A percentile compares a stretch with the other conserved stretches of the same genome.
Conservation (phyloP, 2,329 filamentous ascomycete species). For the Massarina eburnea region DNA sequence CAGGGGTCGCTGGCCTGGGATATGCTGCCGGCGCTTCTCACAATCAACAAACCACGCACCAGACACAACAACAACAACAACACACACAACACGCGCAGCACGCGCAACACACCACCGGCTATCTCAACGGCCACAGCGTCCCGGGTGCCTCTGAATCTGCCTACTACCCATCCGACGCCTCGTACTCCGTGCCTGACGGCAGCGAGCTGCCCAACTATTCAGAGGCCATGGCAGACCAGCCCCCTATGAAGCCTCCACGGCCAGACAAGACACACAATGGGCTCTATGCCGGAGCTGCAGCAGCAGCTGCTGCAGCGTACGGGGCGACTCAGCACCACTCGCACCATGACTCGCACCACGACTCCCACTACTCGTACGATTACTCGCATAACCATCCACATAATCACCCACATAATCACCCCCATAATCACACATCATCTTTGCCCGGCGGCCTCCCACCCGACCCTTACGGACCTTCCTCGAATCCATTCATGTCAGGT, state of each 20-base stretch:
- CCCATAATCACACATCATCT: slow-evolving; percentile 22
- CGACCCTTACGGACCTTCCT: slow-evolving; percentile 22
- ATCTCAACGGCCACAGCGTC: slow-evolving; percentile 27
- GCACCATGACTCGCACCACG: slow-evolving; percentile 23
- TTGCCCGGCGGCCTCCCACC: slow-evolving; percentile 34
- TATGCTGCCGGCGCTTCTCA: slow-evolving; percentile 42
- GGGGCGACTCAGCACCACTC: slow-evolving; percentile 45
- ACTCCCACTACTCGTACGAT: slow-evolving; percentile 43
- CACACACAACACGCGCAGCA: slow-evolving; percentile 16
- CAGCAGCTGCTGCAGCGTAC: slow-evolving; percentile 52
- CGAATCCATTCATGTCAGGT: slow-evolving; percentile 27
- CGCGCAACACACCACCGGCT: slow-evolving; percentile 26
- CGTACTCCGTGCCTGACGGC: slow-evolving; percentile 33
- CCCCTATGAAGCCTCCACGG: slow-evolving; percentile 37
- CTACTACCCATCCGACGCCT: slow-evolving; percentile 33
- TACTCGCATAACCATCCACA: slow-evolving; percentile 44
- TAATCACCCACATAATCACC: slow-evolving; percentile 20
- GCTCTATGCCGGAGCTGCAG: slow-evolving; percentile 48
- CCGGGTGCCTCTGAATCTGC: slow-evolving; percentile 20
- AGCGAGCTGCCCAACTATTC: slow-evolving; percentile 38
- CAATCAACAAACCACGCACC: slow-evolving; percentile 14
- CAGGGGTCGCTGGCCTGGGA: slow-evolving; percentile 46
- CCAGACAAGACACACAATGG: slow-evolving; percentile 46
- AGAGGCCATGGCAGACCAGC: slow-evolving; percentile 23
- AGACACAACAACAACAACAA: too few species aligned